phyloP scores from a whole-genome alignment of 345 rosid species.

The Hevea brasiliensis region DNA sequence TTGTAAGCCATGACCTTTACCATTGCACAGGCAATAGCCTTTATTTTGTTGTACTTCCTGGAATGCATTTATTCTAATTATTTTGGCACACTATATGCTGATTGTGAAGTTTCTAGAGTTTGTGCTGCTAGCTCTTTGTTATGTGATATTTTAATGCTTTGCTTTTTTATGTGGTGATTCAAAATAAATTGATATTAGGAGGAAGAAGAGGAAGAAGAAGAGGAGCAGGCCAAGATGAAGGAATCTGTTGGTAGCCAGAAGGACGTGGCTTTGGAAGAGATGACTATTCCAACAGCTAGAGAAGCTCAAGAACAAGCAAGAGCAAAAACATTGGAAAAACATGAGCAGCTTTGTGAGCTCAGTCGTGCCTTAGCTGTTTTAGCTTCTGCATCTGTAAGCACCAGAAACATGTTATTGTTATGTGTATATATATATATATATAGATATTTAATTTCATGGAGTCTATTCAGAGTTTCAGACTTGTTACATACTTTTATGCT shows the following conservation, averaged over 20 bases:
- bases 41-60: too few relatives aligned
- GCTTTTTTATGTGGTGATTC: constrained; percentile 12
- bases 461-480: constrained; percentile 8
- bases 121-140: constrained; percentile 1
- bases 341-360: constrained; percentile 95
- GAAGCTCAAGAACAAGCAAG: constrained; percentile 71
- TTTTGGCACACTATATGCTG: background rate
- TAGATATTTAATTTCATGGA: constrained; percentile 14
- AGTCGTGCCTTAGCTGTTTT: constrained; percentile 94
- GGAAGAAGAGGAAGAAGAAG: constrained; percentile 92
- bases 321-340: constrained; percentile 85
- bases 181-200: constrained; percentile 42
- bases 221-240: constrained; percentile 65
- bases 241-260: constrained; percentile 59
- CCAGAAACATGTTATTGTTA: background rate
- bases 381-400: constrained; percentile 94
- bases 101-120: background rate
- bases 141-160: background rate
- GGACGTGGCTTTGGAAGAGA: constrained; percentile 84
- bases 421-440: background rate
- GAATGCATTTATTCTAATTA: constrained; percentile 1
- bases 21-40: background rate
- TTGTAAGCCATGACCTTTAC: background rate
- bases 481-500: constrained; percentile 24
- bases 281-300: constrained; percentile 63